Evolutionary conservation across 2,329 filamentous ascomycete species (phyloP), one percentile per base, ranked within the genome.

Genomic region (Thelonectria blattea): DNA sequence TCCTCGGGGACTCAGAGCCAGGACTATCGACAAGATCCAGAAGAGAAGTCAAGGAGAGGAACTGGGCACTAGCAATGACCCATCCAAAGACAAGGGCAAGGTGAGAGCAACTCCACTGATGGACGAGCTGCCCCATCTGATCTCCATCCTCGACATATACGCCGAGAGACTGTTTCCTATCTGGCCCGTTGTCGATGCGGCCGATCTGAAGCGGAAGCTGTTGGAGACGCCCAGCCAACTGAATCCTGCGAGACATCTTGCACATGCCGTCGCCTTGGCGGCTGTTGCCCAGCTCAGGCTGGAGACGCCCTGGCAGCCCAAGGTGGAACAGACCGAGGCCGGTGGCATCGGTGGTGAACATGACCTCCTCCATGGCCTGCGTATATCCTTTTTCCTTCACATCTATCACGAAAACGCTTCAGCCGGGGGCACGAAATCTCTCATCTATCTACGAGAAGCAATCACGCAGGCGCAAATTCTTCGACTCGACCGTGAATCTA

Each of bases 381-480:
- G 80, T 5, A 79, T 78, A 2, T 79, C 80, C 0, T 84, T 84
- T 63, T 84, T 83, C 49, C 69, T 84, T 17, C 82, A 84, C 64
- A 78, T 83, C 11, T 83, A 82, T 53, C 77, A 83, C 62, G 81
- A 84, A 65, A 83, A 84, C 54, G 75, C 78, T 58, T 64, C 73
- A 10, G 74, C 80, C 0, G 81, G 81, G 3, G 80, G 81, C 1
- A 75, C 73, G 2, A 78, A 79, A 52, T 83, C 81, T 2, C 70
- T 83, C 7, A 65, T 84, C 9, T 81, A 81, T 62, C 65, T 84
- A 7, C 75, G 82, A 6, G 81, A 84, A 60, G 80, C 81, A 6
- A 80, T 84, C n/a, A 81, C 81, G 0, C 72, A 82, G 20, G 81
- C 81, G 2, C 82, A 84, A 62, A 78, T 83, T 46, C 75, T 83